Percentiles rank a stretch among this genome's conserved stretches.
Evolutionary conservation across 108 stramenopile species (phyloP).

Genomic region (Conticribra guillardii): DNA sequence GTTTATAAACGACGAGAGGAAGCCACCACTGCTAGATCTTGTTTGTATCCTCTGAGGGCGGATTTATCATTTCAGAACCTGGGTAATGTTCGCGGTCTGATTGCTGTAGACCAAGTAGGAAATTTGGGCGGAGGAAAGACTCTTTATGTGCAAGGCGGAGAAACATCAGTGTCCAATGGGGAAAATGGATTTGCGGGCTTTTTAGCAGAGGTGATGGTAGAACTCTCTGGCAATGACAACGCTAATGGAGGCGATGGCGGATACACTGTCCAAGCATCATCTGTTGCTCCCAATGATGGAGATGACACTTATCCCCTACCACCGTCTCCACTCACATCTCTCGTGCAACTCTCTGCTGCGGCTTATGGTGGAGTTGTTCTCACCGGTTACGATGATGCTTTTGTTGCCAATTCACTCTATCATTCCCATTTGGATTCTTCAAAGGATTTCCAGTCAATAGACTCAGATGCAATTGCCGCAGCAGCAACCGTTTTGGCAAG

Average conservation of each 20-base stretch:
- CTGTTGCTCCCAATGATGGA: slow-evolving; percentile 46
- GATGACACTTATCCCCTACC: slow-evolving; percentile 62
- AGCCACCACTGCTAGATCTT: slow-evolving; percentile 58
- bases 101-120: slow-evolving; percentile 89
- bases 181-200: slow-evolving; percentile 61
- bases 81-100: slow-evolving; percentile 71
- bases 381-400: slow-evolving; percentile 82
- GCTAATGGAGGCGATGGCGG: slow-evolving; percentile 12
- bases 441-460: slow-evolving; percentile 43
- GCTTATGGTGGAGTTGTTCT: slow-evolving; percentile 75
- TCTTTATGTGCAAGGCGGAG: slow-evolving; percentile 74
- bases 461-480: slow-evolving; percentile 74
- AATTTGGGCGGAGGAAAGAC: slow-evolving; percentile 50
- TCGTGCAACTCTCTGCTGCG: slow-evolving; percentile 58
- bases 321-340: slow-evolving; percentile 77
- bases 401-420: slow-evolving; percentile 64
- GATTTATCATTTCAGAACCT: slow-evolving; percentile 77
- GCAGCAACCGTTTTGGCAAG: slow-evolving; percentile 87
- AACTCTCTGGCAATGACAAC: slow-evolving; percentile 41
- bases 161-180: slow-evolving; percentile 24
- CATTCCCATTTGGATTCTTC: slow-evolving; percentile 78
- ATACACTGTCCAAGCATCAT: slow-evolving; percentile 47
- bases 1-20: slow-evolving; percentile 51
- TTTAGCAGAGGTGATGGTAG: slow-evolving; percentile 68
- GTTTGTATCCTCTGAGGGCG: slow-evolving; percentile 75